These are phyloP conservation scores for Ogataea zsoltii DNA, from an alignment of 805 yeast species.

Conservation along the genomic window DNA sequence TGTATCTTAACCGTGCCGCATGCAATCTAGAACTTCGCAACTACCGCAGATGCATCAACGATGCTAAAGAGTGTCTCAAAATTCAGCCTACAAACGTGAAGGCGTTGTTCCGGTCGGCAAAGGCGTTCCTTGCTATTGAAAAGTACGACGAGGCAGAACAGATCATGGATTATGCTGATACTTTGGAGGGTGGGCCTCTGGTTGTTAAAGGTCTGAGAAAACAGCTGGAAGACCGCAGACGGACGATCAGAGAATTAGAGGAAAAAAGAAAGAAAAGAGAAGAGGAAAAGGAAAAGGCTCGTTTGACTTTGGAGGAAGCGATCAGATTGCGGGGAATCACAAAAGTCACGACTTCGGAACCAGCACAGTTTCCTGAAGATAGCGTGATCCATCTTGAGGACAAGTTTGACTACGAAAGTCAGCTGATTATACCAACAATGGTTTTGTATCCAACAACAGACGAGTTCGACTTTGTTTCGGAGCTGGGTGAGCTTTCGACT, in stretches of 20 bases:
- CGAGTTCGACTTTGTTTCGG: conserved; percentile 80
- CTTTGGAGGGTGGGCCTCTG: conserved; percentile 58
- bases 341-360: conserved; percentile 48
- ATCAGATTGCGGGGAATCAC: conserved; percentile 58
- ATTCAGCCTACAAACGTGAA: conserved; percentile 72
- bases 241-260: conserved; percentile 26
- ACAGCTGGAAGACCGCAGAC: conserved; percentile 37
- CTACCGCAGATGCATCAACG: conserved; percentile 82
- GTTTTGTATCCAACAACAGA: conserved; percentile 79
- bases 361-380: conserved; percentile 56
- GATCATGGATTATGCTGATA: conserved; percentile 63
- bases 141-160: conserved; percentile 71
- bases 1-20: conserved; percentile 84
- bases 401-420: conserved; percentile 68
- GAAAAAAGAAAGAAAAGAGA: conserved; percentile 36
- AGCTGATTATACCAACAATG: conserved; percentile 78
- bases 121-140: conserved; percentile 70
- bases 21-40: conserved; percentile 85
- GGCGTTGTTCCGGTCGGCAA: conserved; percentile 83
- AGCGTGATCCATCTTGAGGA: conserved; percentile 62
- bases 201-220: conserved; percentile 50
- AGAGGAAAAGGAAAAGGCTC: conserved; percentile 42
- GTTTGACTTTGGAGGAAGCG: conserved; percentile 55
- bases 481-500: conserved; percentile 70
- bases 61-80: conserved; percentile 70